Conservation (phyloP, 306 rosid species). For the Cucumis melo region DNA sequence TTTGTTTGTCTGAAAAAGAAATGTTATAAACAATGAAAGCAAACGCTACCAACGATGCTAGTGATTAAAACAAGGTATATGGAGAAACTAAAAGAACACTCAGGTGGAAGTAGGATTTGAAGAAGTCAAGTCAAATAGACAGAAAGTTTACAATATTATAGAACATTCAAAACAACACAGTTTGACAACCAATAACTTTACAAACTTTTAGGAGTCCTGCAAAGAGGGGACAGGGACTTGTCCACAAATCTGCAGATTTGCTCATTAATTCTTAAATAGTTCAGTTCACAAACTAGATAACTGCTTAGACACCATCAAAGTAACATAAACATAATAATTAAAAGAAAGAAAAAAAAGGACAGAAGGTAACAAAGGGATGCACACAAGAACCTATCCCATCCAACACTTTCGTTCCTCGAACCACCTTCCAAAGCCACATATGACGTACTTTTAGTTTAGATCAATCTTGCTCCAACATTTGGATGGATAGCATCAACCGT, state of each 20-base stretch:
- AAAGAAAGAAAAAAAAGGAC: too few relatives aligned
- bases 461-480: slow-evolving; percentile 3
- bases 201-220: slow-evolving; percentile 28
- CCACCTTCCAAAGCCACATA: slow-evolving; percentile 8
- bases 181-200: slow-evolving; percentile 27
- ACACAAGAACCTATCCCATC: slow-evolving; percentile 26
- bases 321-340: slow-evolving; percentile 2
- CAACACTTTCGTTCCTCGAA: slow-evolving; percentile 14
- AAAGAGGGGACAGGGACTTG: slow-evolving; percentile 19
- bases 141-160: slow-evolving; percentile 10
- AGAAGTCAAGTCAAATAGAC: not conserved
- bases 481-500: slow-evolving; percentile 19
- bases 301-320: slow-evolving; percentile 20
- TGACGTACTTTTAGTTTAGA: not conserved
- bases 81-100: not conserved
- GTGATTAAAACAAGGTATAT: not conserved
- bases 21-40: not conserved
- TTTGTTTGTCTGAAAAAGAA: not conserved
- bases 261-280: not conserved
- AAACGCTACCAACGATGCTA: not conserved
- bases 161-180: slow-evolving; percentile 13
- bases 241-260: slow-evolving; percentile 5
- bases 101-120: not conserved
- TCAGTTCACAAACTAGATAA: slow-evolving; percentile 15
- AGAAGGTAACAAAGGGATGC: slow-evolving; percentile 17